Evolutionary conservation across 768 basidiomycete genomes (phyloP).

Genomic region (Lactifluus subvellereus): DNA sequence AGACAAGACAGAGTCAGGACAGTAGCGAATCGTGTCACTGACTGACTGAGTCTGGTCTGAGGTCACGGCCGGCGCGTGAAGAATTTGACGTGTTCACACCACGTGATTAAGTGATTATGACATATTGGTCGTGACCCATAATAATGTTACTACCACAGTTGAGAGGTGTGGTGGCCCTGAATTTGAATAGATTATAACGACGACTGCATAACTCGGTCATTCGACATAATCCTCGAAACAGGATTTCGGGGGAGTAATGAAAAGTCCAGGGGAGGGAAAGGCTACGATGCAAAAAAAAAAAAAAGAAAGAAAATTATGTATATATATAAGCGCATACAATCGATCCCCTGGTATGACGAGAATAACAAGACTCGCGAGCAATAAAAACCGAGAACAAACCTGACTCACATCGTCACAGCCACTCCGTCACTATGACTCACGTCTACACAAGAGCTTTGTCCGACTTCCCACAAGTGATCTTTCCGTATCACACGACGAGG

Average conservation of each 20-base stretch:
- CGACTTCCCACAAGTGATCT: not conserved
- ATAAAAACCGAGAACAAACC: not conserved
- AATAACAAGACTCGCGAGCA: conserved; percentile 4
- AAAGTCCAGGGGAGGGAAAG: not conserved
- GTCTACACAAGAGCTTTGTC: not conserved
- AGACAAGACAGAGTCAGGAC: not conserved
- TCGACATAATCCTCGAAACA: not conserved
- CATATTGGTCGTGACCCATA: too few relatives aligned
- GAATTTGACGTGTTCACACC: conserved; percentile 23
- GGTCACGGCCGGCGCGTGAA: conserved; percentile 15
- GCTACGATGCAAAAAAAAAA: not conserved
- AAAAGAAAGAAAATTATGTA: not conserved
- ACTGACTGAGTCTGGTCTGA: too few relatives aligned
- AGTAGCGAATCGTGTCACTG: not conserved
- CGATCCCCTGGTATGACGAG: not conserved
- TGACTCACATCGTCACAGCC: not conserved
- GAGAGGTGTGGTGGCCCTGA: too few relatives aligned
- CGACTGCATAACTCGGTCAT: not conserved
- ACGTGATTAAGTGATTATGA: conserved; percentile 10
- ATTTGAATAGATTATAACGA: not conserved
- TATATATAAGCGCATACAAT: not conserved
- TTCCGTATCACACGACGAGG: not conserved
- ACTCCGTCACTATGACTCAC: not conserved
- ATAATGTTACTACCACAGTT: too few relatives aligned
- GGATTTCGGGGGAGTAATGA: not conserved